Percentiles rank a stretch among this genome's conserved stretches.
Conservation (phyloP, 805 yeast genomes). For the Yamadazyma nakazawae region DNA sequence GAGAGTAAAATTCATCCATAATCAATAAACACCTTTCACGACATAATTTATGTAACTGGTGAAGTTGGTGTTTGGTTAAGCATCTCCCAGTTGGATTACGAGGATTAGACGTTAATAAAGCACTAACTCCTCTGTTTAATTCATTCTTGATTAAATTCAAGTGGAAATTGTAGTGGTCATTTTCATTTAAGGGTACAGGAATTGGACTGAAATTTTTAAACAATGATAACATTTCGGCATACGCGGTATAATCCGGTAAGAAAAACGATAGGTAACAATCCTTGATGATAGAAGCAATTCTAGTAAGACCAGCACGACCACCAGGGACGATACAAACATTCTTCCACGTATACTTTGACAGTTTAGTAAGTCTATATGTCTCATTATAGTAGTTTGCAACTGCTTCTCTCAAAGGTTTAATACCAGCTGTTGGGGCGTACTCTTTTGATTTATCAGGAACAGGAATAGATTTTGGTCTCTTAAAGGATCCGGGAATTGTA, state of each 20-base stretch:
- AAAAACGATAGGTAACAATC: conserved; percentile 60
- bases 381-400: conserved; percentile 56
- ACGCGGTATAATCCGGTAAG: conserved; percentile 62
- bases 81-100: conserved; percentile 61
- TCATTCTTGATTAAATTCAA: conserved; percentile 50
- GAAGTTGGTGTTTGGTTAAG: conserved; percentile 45
- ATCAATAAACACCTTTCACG: conserved; percentile 52
- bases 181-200: conserved; percentile 58
- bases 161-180: conserved; percentile 55
- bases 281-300: conserved; percentile 57
- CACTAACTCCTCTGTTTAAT: conserved; percentile 55
- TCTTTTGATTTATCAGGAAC: conserved; percentile 50
- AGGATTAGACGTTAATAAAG: conserved; percentile 57
- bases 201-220: conserved; percentile 62
- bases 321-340: conserved; percentile 65
- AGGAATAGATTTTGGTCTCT: conserved; percentile 47
- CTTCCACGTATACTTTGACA: conserved; percentile 55
- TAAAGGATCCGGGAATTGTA: conserved; percentile 53
- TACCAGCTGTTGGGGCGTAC: conserved; percentile 60
- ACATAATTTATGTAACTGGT: conserved; percentile 50
- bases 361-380: conserved; percentile 46
- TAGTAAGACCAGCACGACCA: conserved; percentile 59
- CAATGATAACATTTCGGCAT: conserved; percentile 60
- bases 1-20: conserved; percentile 63
- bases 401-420: conserved; percentile 51